A percentile compares a stretch with the other conserved stretches of the same genome.
phyloP scores from a whole-genome alignment of 495 filamentous ascomycete species.

The Ascobolus immersus region DNA sequence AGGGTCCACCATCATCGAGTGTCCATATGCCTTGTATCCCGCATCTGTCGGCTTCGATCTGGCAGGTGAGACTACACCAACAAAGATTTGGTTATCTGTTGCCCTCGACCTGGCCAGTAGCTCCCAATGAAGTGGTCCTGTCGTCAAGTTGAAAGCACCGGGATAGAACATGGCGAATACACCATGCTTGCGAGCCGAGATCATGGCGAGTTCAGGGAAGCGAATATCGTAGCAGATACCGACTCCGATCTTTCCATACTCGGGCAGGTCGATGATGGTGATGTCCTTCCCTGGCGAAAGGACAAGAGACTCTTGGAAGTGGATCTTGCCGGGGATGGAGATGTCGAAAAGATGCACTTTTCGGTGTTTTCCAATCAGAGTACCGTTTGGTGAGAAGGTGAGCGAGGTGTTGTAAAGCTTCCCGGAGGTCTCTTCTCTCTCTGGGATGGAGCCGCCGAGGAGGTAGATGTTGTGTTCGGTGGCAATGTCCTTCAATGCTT shows the following conservation, averaged over 20 bases:
- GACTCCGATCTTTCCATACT: constrained; percentile 60
- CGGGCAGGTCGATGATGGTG: constrained; percentile 58
- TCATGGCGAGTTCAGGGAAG: constrained; percentile 80
- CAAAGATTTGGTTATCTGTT: constrained; percentile 85
- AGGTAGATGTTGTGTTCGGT: constrained; percentile 50
- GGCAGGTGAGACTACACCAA: constrained; percentile 76
- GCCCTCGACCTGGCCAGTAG: constrained; percentile 61
- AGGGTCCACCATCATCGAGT: constrained; percentile 72
- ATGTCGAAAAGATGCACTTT: constrained; percentile 99
- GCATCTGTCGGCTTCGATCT: constrained; percentile 37
- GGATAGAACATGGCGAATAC: constrained; percentile 75
- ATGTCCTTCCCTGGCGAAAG: constrained; percentile 57
- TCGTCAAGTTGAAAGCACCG: constrained; percentile 85
- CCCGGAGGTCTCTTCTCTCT: constrained; percentile 28
- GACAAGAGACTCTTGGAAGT: constrained; percentile 71
- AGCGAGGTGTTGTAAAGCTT: constrained; percentile 85
- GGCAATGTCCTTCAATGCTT: constrained; percentile 58
- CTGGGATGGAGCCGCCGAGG: constrained; percentile 80
- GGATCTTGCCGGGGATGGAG: constrained; percentile 83
- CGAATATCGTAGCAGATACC: constrained; percentile 95
- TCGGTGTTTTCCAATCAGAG: constrained; percentile 60
- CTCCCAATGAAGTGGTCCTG: constrained; percentile 76
- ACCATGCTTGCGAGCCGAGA: constrained; percentile 60
- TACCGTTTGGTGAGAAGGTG: constrained; percentile 50
- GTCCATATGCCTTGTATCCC: constrained; percentile 72